Base-by-base conservation (phyloP, 176 grass and related monocot genomes). In the Cenchrus americanus region DNA sequence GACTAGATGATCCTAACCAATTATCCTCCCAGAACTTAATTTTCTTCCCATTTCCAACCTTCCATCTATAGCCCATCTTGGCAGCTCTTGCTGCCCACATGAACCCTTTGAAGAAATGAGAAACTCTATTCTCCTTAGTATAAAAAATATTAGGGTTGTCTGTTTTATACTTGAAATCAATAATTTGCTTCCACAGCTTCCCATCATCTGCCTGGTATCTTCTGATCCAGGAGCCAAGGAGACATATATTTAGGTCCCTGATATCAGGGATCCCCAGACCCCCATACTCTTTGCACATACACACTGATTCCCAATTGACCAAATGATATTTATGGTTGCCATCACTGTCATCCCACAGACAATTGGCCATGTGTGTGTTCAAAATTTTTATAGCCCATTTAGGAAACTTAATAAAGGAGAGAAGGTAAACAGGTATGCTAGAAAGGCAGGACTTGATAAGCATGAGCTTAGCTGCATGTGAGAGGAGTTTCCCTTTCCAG, bases 121-220 rank as follows among this genome's bases (percentile, higher is more conserved):
- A 64, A 0, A 0, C 12, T 0, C 26, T 26, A 0, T 0, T 2
- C 0, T 4, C 5, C 0, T 6, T 7, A 0, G 62, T 40, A 41
- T 2, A 2, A 10, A 41, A 67, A 10, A 41, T 41, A 10, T 41
- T 67, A 0, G 64, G 64, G 0, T 4, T 41, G 1, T 41, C 17
- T 4, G 64, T 40, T 0, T 19, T 5, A 10, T 41, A 67, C 2
- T 64, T 32, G 4, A 15, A 14, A 0, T 64, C 62, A 15, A 64
- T 30, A 2, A 64, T 0, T 0, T 32, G 1, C 2, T 32, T 67
- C 64, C 64, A 67, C 0, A 67, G 2, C 3, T 67, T 67, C 0
- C 8, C 6, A 0, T 3, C 0, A 0, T 40, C 64, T 1, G 15
- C 0, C 2, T 37, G 7, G 1, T 66, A 66, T 19, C 32, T 67